These are phyloP conservation scores for Gymnopilus junonius DNA, from an alignment of 768 basidiomycete species.

Conservation along the genomic window DNA sequence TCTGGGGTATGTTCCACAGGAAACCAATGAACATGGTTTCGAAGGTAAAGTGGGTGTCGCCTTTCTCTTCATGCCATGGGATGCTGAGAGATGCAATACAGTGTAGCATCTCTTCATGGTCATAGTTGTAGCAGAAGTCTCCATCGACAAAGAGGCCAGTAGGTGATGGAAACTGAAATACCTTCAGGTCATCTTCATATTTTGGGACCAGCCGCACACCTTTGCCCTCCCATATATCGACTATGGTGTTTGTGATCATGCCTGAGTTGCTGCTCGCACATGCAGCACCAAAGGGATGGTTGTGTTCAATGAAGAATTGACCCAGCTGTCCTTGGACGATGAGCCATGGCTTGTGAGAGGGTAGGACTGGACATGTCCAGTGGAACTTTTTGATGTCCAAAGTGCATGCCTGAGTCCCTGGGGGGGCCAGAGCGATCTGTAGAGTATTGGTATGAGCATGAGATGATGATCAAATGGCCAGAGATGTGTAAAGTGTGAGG, in stretches of 20 bases:
- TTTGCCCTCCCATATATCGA: conserved; percentile 32
- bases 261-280: conserved; percentile 36
- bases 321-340: conserved; percentile 26
- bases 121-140: conserved; percentile 22
- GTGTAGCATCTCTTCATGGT: conserved; percentile 12
- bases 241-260: conserved; percentile 28
- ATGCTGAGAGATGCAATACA: conserved; percentile 23
- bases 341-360: conserved; percentile 36
- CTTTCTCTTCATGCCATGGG: conserved; percentile 35
- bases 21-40: conserved; percentile 36
- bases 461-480: too few species aligned
- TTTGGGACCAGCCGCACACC: conserved; percentile 21
- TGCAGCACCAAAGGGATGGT: conserved; percentile 30
- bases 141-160: conserved; percentile 6
- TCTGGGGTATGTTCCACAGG: conserved; percentile 31
- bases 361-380: conserved; percentile 33
- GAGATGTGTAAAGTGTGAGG: too few species aligned
- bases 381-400: conserved; percentile 40
- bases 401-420: conserved; percentile 33
- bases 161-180: conserved; percentile 23
- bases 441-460: not conserved
- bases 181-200: conserved; percentile 30
- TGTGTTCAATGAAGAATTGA: conserved; percentile 34
- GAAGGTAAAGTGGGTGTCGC: conserved; percentile 23
- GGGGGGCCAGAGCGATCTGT: conserved; percentile 34